Evolutionary conservation across 2,329 filamentous ascomycete species (phyloP).

Genomic region (Ophiostoma sp.): DNA sequence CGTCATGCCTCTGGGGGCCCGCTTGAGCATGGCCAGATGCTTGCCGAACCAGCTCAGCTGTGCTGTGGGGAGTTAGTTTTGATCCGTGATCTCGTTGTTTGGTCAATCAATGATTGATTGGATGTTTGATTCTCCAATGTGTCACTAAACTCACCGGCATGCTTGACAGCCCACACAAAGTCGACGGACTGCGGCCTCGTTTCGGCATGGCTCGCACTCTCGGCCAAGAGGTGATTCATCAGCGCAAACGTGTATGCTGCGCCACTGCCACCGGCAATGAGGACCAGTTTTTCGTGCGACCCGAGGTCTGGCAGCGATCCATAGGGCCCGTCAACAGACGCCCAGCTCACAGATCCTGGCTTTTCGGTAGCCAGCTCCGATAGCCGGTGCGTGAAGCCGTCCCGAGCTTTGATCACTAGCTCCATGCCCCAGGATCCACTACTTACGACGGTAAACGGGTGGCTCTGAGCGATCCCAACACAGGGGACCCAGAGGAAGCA

Average conservation of each 20-base stretch:
- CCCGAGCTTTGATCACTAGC: conserved; percentile 49
- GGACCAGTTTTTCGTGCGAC: conserved; percentile 21
- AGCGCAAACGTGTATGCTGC: conserved; percentile 26
- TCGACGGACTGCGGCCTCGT: conserved; percentile 20
- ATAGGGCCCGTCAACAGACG: conserved; percentile 25
- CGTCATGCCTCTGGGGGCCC: background rate
- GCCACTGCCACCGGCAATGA: conserved; percentile 26
- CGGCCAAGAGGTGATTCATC: conserved; percentile 18
- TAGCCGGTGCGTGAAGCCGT: conserved; percentile 50
- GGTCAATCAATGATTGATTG: no score
- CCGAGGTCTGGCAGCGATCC: conserved; percentile 20
- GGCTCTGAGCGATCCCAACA: conserved; percentile 49
- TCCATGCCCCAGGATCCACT: conserved; percentile 42
- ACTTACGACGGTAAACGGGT: conserved; percentile 54
- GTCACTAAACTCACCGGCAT: background rate
- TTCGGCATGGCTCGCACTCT: background rate
- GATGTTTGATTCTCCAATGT: background rate
- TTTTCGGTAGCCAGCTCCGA: conserved; percentile 39
- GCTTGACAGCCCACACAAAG: conserved; percentile 26
- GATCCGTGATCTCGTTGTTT: no score
- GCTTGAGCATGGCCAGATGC: conserved; percentile 9
- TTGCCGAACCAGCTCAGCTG: conserved; percentile 21
- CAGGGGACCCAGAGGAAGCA: conserved; percentile 56
- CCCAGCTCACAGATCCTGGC: conserved; percentile 9
- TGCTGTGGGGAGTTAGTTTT: conserved; percentile 4